Conservation (phyloP, 805 yeast genomes). For the Jamesozyma lodderae region DNA sequence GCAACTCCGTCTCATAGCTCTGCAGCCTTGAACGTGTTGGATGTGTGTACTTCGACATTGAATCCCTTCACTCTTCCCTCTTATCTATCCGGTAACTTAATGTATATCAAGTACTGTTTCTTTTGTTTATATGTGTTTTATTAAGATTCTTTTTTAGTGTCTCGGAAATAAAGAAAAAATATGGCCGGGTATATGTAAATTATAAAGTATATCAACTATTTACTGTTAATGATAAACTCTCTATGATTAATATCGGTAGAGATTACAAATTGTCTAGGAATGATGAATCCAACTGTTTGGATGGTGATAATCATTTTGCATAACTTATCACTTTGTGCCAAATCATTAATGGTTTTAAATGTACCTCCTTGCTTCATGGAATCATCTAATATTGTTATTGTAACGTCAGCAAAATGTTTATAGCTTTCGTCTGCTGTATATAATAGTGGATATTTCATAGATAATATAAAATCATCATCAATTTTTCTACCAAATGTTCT, state of each 20-base stretch:
- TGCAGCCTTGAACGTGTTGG: slow-evolving; percentile 5
- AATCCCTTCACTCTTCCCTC: background rate
- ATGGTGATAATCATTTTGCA: slow-evolving; percentile 19
- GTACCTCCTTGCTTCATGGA: slow-evolving; percentile 2
- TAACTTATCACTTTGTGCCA: slow-evolving; percentile 4
- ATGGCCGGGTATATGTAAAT: background rate
- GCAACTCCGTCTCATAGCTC: background rate
- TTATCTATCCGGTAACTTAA: background rate
- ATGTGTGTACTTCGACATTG: slow-evolving; percentile 10
- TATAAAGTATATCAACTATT: background rate
- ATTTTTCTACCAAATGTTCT: slow-evolving; percentile 8
- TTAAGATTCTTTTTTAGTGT: background rate
- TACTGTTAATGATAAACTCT: slow-evolving; percentile 15
- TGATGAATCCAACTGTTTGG: slow-evolving; percentile 6
- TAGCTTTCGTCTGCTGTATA: slow-evolving; percentile 1
- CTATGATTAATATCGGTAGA: slow-evolving; percentile 16
- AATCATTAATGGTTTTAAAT: slow-evolving; percentile 4
- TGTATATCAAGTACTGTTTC: background rate
- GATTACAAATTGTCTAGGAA: slow-evolving; percentile 15
- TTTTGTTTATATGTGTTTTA: background rate
- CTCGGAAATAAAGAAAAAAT: background rate
- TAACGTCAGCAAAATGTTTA: slow-evolving; percentile 13
- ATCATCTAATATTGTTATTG: slow-evolving; percentile 11
- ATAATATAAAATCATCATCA: slow-evolving; percentile 9
- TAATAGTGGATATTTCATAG: slow-evolving; percentile 13